Evolutionary conservation across 2,329 filamentous ascomycete species (phyloP).

Genomic region (Fusarium mexicanum): DNA sequence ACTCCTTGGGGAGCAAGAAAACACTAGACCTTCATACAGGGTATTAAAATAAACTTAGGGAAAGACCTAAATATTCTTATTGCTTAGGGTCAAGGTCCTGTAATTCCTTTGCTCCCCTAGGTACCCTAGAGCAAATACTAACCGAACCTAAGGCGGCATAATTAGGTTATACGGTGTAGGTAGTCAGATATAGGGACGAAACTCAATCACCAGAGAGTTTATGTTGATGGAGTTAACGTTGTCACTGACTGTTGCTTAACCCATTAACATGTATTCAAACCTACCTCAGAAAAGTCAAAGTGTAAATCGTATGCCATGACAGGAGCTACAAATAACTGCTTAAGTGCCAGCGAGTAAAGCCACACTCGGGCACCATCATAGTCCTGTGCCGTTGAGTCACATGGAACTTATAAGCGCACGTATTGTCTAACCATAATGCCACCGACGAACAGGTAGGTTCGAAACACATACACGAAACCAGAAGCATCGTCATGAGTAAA

Average conservation of each 20-base stretch:
- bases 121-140: neutral
- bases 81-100: too few species aligned
- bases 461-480: too few species aligned
- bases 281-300: neutral
- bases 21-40: too few species aligned
- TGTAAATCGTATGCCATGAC: neutral
- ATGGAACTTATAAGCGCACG: neutral
- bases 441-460: neutral
- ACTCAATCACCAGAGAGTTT: neutral
- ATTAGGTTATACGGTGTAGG: neutral
- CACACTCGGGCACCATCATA: too few species aligned
- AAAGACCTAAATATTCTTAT: too few species aligned
- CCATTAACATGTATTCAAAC: neutral
- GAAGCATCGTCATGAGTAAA: neutral
- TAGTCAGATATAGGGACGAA: neutral
- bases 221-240: neutral
- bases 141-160: neutral
- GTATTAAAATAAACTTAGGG: too few species aligned
- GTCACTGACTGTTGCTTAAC: neutral
- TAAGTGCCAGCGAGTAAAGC: neutral
- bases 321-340: too few species aligned
- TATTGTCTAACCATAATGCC: neutral
- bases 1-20: neutral
- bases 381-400: neutral
- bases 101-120: too few species aligned